phyloP scores from a whole-genome alignment of 1,284 basidiomycete species.

The Sparassis latifolia region DNA sequence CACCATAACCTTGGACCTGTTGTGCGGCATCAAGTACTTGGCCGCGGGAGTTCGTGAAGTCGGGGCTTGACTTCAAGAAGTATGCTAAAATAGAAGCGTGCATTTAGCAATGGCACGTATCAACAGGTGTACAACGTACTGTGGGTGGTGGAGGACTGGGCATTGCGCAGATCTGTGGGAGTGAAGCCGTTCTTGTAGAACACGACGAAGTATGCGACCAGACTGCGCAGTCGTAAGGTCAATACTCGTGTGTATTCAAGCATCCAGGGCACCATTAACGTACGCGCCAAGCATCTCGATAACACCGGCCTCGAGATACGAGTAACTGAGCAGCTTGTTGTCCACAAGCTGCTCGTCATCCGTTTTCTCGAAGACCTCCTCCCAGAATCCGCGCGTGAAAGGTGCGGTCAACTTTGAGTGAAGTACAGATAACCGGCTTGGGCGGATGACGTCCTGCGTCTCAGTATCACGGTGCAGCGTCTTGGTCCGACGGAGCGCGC shows the following conservation, averaged over 20 bases:
- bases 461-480: constrained; percentile 53
- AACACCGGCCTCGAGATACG: constrained; percentile 61
- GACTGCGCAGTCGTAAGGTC: constrained; percentile 22
- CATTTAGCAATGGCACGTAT: too few relatives aligned
- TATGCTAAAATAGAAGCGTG: constrained; percentile 25
- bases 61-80: constrained; percentile 43
- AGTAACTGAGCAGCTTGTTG: constrained; percentile 54
- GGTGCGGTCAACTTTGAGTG: constrained; percentile 39
- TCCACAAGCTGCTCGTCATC: constrained; percentile 60
- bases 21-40: constrained; percentile 35
- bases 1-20: constrained; percentile 52
- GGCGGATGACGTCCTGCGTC: constrained; percentile 37
- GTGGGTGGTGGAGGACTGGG: constrained; percentile 32
- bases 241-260: background rate
- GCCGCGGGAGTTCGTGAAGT: constrained; percentile 51
- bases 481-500: constrained; percentile 51
- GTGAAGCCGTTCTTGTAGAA: constrained; percentile 59
- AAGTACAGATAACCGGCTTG: constrained; percentile 34
- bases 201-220: constrained; percentile 60
- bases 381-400: constrained; percentile 56
- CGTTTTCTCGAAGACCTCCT: constrained; percentile 43
- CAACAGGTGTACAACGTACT: background rate
- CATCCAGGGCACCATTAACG: constrained; percentile 18
- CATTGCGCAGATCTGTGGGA: constrained; percentile 44
- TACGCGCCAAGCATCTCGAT: constrained; percentile 49